These are phyloP conservation scores for Mycena kentingensis DNA, from an alignment of 768 basidiomycete species.

Conservation along the genomic window DNA sequence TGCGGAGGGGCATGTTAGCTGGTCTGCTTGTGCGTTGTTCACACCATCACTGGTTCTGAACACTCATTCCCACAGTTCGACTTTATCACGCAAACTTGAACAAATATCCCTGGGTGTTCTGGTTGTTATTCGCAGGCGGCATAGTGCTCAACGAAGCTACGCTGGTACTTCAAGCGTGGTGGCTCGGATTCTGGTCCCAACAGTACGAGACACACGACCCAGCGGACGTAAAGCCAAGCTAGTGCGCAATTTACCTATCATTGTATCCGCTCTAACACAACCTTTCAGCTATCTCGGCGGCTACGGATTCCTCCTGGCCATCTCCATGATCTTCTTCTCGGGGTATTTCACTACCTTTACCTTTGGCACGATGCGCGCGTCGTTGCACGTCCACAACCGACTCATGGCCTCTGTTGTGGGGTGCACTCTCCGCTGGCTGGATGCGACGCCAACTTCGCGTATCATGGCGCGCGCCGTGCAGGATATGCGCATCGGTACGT, in stretches of 20 bases:
- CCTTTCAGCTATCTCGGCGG: too few species aligned
- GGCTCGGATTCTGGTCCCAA: constrained; percentile 40
- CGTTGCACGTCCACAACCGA: constrained; percentile 28
- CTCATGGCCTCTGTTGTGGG: constrained; percentile 47
- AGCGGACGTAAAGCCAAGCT: too few species aligned
- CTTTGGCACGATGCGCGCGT: constrained; percentile 34
- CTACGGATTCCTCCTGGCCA: not conserved
- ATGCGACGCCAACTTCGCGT: constrained; percentile 49
- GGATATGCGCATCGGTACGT: constrained; percentile 40
- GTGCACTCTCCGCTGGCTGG: constrained; percentile 50
- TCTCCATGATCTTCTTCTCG: not conserved
- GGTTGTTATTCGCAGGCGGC: too few species aligned
- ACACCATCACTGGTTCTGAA: too few species aligned
- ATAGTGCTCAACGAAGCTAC: too few species aligned
- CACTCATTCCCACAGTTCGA: too few species aligned
- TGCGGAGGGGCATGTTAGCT: too few species aligned
- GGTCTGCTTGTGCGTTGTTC: not conserved
- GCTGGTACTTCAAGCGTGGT: too few species aligned
- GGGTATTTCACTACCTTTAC: constrained; percentile 25
- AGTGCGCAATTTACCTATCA: too few species aligned
- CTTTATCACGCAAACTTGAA: too few species aligned
- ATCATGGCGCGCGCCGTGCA: constrained; percentile 51
- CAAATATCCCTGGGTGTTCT: too few species aligned
- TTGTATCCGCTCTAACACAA: too few species aligned
- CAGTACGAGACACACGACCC: constrained; percentile 22